Percentiles rank a stretch among this genome's conserved stretches.
Conservation (phyloP, 495 filamentous ascomycete genomes). For the Margaritispora aquatica region DNA sequence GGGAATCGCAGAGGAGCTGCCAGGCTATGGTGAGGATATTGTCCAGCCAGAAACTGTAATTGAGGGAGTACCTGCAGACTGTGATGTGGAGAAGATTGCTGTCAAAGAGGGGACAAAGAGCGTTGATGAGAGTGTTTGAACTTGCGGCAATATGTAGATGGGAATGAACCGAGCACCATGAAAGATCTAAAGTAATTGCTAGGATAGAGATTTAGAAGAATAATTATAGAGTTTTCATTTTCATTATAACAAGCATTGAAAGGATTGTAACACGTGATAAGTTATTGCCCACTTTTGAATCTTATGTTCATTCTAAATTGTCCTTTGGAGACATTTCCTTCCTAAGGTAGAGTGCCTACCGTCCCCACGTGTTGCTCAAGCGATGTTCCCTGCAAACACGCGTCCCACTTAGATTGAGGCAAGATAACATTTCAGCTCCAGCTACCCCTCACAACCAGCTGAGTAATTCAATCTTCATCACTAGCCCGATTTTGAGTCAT, state of each 20-base stretch:
- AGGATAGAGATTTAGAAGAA: too few species aligned
- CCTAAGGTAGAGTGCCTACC: too few species aligned
- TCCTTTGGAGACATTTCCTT: too few species aligned
- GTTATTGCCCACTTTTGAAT: too few species aligned
- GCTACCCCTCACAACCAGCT: neutral
- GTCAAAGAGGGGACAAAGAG: neutral
- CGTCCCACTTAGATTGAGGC: too few species aligned
- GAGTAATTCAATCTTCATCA: neutral
- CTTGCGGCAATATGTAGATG: too few species aligned
- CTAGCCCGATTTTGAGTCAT: neutral
- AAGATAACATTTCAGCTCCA: neutral
- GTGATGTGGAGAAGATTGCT: neutral
- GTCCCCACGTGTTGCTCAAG: neutral
- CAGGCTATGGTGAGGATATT: neutral
- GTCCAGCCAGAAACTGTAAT: neutral
- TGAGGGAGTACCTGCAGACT: neutral
- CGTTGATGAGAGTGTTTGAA: neutral
- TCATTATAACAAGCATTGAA: too few species aligned
- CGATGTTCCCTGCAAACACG: too few species aligned
- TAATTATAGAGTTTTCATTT: too few species aligned
- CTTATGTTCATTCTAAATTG: too few species aligned
- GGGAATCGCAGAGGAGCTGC: neutral
- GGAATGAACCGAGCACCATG: too few species aligned
- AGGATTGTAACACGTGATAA: too few species aligned
- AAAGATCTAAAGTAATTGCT: neutral